Base-by-base conservation (phyloP, 768 basidiomycete species). In the Tricholoma bakamatsutake region DNA sequence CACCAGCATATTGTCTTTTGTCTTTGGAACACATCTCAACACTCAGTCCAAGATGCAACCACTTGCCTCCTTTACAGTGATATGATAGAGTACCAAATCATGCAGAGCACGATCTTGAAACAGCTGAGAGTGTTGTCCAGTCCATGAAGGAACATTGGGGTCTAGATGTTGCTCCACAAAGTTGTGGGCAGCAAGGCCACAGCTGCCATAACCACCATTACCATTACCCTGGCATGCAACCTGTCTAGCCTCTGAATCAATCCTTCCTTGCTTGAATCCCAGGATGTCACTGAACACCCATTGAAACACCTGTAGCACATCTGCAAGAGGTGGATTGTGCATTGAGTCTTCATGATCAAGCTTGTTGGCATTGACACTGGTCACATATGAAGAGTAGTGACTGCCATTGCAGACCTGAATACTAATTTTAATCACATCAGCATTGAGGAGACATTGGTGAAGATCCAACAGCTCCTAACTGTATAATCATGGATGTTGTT, bases 281-380 rank as follows among this genome's bases (percentile, higher is more conserved):
- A n/a, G n/a, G n/a, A n/a, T n/a, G n/a, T n/a, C n/a, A n/a, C n/a
- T n/a, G n/a, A n/a, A n/a, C n/a, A n/a, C n/a, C n/a, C n/a, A n/a
- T n/a, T n/a, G n/a, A n/a, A n/a, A n/a, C n/a, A n/a, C n/a, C 21
- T 24, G 13, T 17, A 62, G 43, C 27, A 58, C 31, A 34, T 52
- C 15, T 9, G 9, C 15, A 3, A 54, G 49, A 1, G 58, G 56
- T 6, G 24, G 8, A 27, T 57, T 37, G 18, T 53, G 24, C 34
- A 62, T 30, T 5, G 57, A 65, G 49, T 65, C 56, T 6, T 60
- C 55, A 46, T 64, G 53, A 28, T 56, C 45, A 31, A 64, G 52
- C 1, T 12, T 52, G 8, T 18, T 18, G 47, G 21, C 31, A 21
- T 50, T 39, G 18, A 28, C 34, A 24, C 46, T 21, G 51, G 59